Base-by-base conservation (phyloP, 805 yeast species). In the Danielia oregonensis region DNA sequence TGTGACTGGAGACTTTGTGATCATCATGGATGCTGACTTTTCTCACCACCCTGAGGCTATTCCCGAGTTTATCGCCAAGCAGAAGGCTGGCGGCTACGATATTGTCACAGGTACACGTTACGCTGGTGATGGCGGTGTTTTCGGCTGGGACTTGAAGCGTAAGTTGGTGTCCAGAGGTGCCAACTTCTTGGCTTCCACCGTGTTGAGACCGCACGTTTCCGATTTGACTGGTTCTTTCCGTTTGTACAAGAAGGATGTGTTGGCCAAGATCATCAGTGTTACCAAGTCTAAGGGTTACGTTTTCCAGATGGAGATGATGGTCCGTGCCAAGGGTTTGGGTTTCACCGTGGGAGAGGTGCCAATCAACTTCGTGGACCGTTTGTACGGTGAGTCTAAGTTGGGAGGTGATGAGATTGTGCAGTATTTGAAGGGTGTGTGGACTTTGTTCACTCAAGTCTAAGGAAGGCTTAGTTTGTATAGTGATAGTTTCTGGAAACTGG, bases 261-360 rank as follows among this genome's bases (percentile, higher is more conserved):
- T 82, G 56, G 74, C 76, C 42, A 74, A 78, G 52, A 73, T 83
- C 44, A 83, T 82, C 44, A 74, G 66, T 31, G 82, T 70, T 39
- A 82, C 89, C 30, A 70, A 74, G 53, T 77, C 85, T 24, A 82
- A 83, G 63, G 91, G 91, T 33, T 82, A 83, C 50, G 91, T 83
- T 26, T 82, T 82, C 76, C 91, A 82, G 64, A 82, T 82, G 91
- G 91, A 82, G 62, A 82, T 82, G 88, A 80, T 82, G 77, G 91
- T 82, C 16, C 75, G 91, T 47, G 91, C 91, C 26, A 72, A 85
- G 54, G 68, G 80, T n/a, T 62, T 79, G 55, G 82, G 81, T n/a
- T 79, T 72, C 62, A 68, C 76, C 12, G 80, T 82, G 47, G 89
- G 83, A 19, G 91, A 82, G 57, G 88, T 82, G 21, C 89, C 89